Evolutionary conservation across 75 land plant genomes (phyloP), one percentile per base, ranked within the genome.

Genomic region (Picea sitchensis): DNA sequence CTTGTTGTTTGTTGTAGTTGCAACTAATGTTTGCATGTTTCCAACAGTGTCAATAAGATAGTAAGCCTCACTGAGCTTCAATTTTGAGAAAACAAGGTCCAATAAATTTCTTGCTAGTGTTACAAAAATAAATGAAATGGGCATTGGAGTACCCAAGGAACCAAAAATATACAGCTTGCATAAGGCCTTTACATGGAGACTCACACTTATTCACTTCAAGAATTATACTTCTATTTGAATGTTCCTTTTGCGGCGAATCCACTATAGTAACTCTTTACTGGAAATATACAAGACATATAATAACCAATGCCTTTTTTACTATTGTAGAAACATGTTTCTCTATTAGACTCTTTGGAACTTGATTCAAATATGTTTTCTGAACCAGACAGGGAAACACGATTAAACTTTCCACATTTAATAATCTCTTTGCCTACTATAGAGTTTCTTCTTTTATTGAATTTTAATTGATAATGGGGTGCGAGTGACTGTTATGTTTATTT

Each of bases 121-220:
- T 20, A 98, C 99, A 78, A 98, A 91, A 77, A 97, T 79, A 44
- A 98, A 98, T 80, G 99, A 97, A 68, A 97, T 90, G 60, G 98
- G 86, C 51, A 92, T 65, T 20, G 98, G 99, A 64, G 91, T 78
- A 85, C 26, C 26, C 26, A 26, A 26, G 26, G 26, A 26, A 26
- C 26, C 99, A 96, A 84, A 96, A 96, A 58, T 96, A 97, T 18
- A 88, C 83, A 44, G 90, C 87, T 84, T 96, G 95, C 84, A 90
- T 80, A 9, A 90, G 75, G 64, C 97, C 99, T 80, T 91, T 94
- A 14, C 87, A 90, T 73, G 99, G 97, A 58, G 96, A 96, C 73
- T 96, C 99, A 82, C 99, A 96, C 80, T 94, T 96, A 78, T 96
- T 96, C 26, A 96, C 99, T 60, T 97, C 93, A 79, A 96, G 97